Evolutionary conservation across 352 stramenopile genomes (phyloP).

Genomic region (Phytopythium mirpurense): DNA sequence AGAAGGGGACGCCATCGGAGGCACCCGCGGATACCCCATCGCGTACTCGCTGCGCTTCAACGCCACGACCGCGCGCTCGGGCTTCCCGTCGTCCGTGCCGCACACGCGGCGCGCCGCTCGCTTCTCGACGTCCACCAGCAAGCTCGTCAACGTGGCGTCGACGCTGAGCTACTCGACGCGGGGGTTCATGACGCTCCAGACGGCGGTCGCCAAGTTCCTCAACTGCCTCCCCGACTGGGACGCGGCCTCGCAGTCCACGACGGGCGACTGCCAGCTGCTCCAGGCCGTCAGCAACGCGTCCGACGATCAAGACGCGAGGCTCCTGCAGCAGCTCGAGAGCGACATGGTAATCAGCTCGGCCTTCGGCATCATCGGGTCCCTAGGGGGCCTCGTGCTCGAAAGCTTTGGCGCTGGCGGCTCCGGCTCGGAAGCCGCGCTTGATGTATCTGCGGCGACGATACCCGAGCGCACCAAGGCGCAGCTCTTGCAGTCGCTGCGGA

Average conservation of each 20-base stretch:
- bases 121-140: conserved; percentile 16
- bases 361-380: conserved; percentile 20
- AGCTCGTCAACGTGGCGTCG: conserved; percentile 14
- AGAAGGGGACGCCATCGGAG: conserved; percentile 23
- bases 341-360: conserved; percentile 49
- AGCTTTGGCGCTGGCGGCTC: conserved; percentile 6
- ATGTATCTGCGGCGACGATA: conserved; percentile 27
- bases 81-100: conserved; percentile 33
- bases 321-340: conserved; percentile 41
- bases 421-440: conserved; percentile 9
- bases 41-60: conserved; percentile 68
- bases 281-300: conserved; percentile 23
- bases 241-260: conserved; percentile 11
- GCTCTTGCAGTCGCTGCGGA: conserved; percentile 42
- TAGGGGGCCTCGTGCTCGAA: conserved; percentile 9
- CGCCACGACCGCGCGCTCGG: conserved; percentile 34
- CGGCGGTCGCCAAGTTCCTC: conserved; percentile 50
- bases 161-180: conserved; percentile 44
- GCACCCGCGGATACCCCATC: conserved; percentile 28
- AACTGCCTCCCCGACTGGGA: conserved; percentile 67
- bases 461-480: conserved; percentile 22
- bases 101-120: conserved; percentile 19
- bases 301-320: conserved; percentile 21
- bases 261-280: conserved; percentile 39
- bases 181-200: conserved; percentile 77